Evolutionary conservation across 2,329 filamentous ascomycete species (phyloP).

Genomic region (Xylariales sp.): DNA sequence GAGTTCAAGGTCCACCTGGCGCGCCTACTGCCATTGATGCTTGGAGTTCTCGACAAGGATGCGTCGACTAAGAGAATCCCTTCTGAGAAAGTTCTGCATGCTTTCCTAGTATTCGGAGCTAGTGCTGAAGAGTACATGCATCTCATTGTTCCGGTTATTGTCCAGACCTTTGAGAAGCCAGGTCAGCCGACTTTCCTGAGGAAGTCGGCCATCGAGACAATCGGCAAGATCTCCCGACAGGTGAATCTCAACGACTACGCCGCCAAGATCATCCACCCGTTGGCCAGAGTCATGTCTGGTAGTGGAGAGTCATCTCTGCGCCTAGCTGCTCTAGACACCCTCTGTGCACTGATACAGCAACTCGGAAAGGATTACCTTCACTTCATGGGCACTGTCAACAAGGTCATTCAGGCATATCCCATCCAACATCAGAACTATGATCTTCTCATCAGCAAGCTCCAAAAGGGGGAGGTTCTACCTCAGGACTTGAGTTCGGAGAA

Average conservation of each 20-base stretch:
- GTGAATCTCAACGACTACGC: constrained; percentile 98
- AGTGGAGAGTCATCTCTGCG: constrained; percentile 69
- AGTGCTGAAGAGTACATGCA: constrained; percentile 99
- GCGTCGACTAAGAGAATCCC: constrained; percentile 68
- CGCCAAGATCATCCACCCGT: constrained; percentile 90
- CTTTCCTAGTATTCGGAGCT: constrained; percentile 91
- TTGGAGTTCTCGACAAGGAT: constrained; percentile 88
- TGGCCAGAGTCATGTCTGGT: constrained; percentile 70
- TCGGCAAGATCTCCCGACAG: constrained; percentile 89
- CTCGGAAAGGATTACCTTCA: constrained; percentile 92
- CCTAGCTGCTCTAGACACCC: constrained; percentile 81
- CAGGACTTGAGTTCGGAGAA: constrained; percentile 89
- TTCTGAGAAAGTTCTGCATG: constrained; percentile 87
- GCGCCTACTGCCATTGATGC: constrained; percentile 83
- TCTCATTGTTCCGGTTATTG: constrained; percentile 91
- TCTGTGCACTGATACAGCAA: constrained; percentile 93
- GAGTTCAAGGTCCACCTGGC: constrained; percentile 98
- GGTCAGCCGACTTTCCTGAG: constrained; percentile 74
- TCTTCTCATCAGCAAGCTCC: constrained; percentile 83
- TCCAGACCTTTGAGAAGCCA: constrained; percentile 87
- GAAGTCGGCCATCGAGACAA: constrained; percentile 87
- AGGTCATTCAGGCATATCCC: constrained; percentile 71
- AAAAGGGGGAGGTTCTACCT: constrained; percentile 91
- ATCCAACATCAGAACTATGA: constrained; percentile 91
- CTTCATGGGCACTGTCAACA: constrained; percentile 90